These are phyloP conservation scores for Giardia duodenalis DNA, from an alignment of 208 protist species.

Conservation along the genomic window DNA sequence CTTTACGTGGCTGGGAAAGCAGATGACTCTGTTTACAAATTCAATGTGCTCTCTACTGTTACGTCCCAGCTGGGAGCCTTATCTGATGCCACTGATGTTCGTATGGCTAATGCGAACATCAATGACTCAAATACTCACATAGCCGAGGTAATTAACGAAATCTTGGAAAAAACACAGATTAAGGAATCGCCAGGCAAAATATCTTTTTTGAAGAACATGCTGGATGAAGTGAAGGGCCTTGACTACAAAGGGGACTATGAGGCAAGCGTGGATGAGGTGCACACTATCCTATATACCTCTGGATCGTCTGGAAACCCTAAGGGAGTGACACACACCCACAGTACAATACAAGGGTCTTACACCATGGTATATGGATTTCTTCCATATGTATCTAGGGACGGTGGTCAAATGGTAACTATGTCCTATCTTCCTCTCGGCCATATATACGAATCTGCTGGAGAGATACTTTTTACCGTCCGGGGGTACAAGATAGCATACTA, in stretches of 20 bases:
- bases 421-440: slow-evolving; percentile 19
- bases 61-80: neutral
- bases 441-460: neutral
- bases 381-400: neutral
- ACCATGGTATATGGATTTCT: neutral
- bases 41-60: neutral
- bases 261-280: neutral
- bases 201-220: neutral
- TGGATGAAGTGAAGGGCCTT: neutral
- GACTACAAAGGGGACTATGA: neutral
- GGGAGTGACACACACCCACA: neutral
- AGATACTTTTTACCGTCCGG: neutral
- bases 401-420: neutral
- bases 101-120: neutral
- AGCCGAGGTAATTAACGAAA: neutral
- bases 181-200: neutral
- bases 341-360: neutral
- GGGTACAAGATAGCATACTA: neutral
- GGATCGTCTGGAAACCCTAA: slow-evolving; percentile 14
- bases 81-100: neutral
- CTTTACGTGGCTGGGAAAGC: too few relatives aligned
- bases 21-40: neutral
- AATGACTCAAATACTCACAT: neutral
- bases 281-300: slow-evolving; percentile 19
- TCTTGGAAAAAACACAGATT: neutral